Conservation (phyloP, 2,329 filamentous ascomycete species). For the Colletotrichum costaricense region DNA sequence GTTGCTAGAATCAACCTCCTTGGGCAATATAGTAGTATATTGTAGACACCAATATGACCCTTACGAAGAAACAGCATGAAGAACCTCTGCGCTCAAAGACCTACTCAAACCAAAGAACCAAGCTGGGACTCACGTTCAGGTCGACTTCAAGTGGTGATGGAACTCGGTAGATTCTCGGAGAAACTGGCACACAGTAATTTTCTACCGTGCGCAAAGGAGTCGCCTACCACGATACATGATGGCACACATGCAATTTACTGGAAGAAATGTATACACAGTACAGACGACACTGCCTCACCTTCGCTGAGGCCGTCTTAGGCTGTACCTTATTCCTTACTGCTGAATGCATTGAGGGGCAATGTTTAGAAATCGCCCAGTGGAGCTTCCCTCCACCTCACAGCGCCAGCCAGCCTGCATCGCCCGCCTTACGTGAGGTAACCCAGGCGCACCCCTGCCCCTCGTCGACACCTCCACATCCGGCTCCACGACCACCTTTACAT, state of each 20-base stretch:
- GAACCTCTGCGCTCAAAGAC: background rate
- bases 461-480: constrained; percentile 23
- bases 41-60: no score
- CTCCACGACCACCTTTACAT: constrained; percentile 31
- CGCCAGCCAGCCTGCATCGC: background rate
- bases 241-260: no score
- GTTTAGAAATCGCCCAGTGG: no score
- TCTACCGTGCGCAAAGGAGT: no score
- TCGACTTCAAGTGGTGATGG: background rate
- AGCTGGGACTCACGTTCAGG: background rate
- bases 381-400: background rate
- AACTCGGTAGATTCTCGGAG: constrained; percentile 34
- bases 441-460: constrained; percentile 14
- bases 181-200: background rate
- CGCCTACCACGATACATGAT: no score
- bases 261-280: background rate
- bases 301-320: no score
- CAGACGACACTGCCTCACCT: background rate
- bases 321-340: no score
- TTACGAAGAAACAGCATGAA: background rate
- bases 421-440: constrained; percentile 22
- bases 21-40: no score
- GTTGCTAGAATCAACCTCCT: no score
- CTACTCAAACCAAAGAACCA: background rate
- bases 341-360: no score